Evolutionary conservation across 345 rosid species (phyloP).

Genomic region (Hibiscus tridactylites): DNA sequence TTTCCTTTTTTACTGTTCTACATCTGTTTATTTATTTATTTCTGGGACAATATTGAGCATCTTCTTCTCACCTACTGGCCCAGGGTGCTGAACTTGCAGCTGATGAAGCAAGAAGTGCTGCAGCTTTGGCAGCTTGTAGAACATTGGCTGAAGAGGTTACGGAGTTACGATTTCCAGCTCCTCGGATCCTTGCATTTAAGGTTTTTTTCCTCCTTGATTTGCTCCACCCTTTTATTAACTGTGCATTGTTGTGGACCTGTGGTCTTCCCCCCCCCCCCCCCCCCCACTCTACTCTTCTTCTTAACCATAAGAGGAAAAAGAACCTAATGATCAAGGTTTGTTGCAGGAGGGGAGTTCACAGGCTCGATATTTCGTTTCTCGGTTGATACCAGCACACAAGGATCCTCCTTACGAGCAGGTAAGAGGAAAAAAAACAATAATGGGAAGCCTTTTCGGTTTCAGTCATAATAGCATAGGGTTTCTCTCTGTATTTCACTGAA

Average conservation of each 20-base stretch:
- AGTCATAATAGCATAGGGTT: background rate
- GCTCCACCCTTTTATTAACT: background rate
- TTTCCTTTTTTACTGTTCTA: background rate
- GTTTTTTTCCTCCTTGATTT: slow-evolving; percentile 20
- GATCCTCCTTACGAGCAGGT: slow-evolving; percentile 99
- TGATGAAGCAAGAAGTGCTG: slow-evolving; percentile 78
- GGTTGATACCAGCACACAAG: slow-evolving; percentile 94
- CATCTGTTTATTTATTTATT: background rate
- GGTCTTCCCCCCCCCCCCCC: background rate
- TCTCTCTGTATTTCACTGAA: background rate
- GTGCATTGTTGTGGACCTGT: background rate
- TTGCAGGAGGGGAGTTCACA: slow-evolving; percentile 93
- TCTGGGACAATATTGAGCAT: background rate
- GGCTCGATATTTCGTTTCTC: slow-evolving; percentile 88
- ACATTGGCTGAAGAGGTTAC: slow-evolving; percentile 92
- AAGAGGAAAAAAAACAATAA: background rate
- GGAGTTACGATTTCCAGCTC: slow-evolving; percentile 90
- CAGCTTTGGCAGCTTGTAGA: slow-evolving; percentile 92
- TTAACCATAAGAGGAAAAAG: background rate
- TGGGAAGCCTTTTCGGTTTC: background rate
- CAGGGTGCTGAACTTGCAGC: slow-evolving; percentile 94
- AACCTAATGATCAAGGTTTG: slow-evolving; percentile 9
- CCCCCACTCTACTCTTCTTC: background rate
- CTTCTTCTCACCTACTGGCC: slow-evolving; percentile 9
- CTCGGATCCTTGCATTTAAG: slow-evolving; percentile 94